Percentiles rank a stretch among this genome's conserved stretches.
Evolutionary conservation across 2,329 filamentous ascomycete species (phyloP).

Genomic region (Leptodontidium sp.): DNA sequence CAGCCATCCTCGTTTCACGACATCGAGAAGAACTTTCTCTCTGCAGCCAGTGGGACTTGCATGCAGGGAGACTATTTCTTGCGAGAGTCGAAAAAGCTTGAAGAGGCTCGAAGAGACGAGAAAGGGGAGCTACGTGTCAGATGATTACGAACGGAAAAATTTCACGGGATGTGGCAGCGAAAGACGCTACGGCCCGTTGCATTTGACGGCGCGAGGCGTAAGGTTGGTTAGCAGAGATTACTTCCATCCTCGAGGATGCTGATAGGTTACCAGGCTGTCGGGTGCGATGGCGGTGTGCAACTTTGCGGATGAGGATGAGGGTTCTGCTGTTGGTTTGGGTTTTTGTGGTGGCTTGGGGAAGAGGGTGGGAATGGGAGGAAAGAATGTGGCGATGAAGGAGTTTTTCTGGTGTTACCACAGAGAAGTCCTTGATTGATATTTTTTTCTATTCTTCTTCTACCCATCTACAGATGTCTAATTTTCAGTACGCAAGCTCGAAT

Average conservation of each 20-base stretch:
- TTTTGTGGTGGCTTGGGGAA: too few species aligned
- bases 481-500: too few species aligned
- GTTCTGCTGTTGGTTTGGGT: neutral
- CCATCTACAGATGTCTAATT: too few species aligned
- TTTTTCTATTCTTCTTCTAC: too few species aligned
- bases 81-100: too few species aligned
- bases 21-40: slow-evolving; percentile 1
- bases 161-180: slow-evolving; percentile 11
- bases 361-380: neutral
- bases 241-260: neutral
- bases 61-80: too few species aligned
- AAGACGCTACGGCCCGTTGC: slow-evolving; percentile 5
- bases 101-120: neutral
- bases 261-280: slow-evolving; percentile 1
- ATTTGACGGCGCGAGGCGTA: neutral
- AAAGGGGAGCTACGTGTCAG: neutral
- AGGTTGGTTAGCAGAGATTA: neutral
- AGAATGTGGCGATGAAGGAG: too few species aligned
- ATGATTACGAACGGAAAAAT: neutral
- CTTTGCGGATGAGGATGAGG: neutral
- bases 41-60: neutral
- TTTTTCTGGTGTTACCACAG: too few species aligned
- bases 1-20: neutral
- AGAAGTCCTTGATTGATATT: too few species aligned
- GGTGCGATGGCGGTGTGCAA: slow-evolving; percentile 7